A percentile compares a stretch with the other conserved stretches of the same genome.
Evolutionary conservation across 1,284 basidiomycete genomes (phyloP).

Genomic region (Acaromyces ingoldii): DNA sequence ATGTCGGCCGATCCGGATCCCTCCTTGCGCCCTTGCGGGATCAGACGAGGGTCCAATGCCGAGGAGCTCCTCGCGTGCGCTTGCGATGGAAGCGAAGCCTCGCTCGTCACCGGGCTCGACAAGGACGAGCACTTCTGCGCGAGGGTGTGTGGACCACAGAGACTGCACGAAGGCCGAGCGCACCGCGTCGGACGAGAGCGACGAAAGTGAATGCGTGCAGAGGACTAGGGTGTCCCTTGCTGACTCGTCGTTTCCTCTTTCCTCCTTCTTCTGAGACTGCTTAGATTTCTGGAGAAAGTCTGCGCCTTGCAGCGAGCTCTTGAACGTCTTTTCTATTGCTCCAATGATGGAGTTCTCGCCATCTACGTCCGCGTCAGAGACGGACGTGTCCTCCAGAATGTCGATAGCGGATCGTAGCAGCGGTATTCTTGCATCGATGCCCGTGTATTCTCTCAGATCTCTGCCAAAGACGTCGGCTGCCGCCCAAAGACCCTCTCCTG

Average conservation of each 20-base stretch:
- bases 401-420: conserved; percentile 25
- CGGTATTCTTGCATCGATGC: conserved; percentile 23
- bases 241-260: neutral
- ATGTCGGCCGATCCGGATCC: conserved; percentile 52
- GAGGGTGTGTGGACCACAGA: conserved; percentile 74
- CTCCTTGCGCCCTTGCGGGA: neutral
- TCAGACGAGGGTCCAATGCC: conserved; percentile 72
- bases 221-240: conserved; percentile 62
- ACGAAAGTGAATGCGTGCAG: conserved; percentile 77
- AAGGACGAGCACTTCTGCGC: conserved; percentile 62
- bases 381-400: too few species aligned
- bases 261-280: neutral
- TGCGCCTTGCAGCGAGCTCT: neutral
- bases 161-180: conserved; percentile 69
- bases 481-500: conserved; percentile 45
- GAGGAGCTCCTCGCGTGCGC: conserved; percentile 74
- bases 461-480: conserved; percentile 28
- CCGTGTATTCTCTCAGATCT: conserved; percentile 10
- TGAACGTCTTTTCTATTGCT: too few species aligned
- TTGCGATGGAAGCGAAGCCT: conserved; percentile 77
- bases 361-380: too few species aligned
- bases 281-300: neutral
- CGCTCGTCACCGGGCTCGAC: conserved; percentile 74
- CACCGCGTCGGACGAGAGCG: conserved; percentile 62
- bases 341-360: too few species aligned